These are phyloP conservation scores for Chiua virens DNA, from an alignment of 768 basidiomycete species.

Conservation along the genomic window DNA sequence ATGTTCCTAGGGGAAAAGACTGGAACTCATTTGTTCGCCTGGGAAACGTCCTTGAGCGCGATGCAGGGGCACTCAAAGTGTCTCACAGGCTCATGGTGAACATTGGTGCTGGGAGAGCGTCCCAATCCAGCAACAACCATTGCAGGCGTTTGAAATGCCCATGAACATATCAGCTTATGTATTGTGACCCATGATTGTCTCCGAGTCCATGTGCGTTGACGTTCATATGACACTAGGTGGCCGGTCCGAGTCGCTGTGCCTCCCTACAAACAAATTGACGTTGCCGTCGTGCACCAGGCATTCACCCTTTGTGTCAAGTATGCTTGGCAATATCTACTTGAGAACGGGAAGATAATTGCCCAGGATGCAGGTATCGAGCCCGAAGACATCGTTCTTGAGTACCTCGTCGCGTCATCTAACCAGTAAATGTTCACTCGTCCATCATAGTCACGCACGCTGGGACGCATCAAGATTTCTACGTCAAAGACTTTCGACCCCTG, in stretches of 20 bases:
- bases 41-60: conserved; percentile 39
- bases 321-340: conserved; percentile 39
- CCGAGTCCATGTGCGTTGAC: neutral
- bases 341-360: conserved; percentile 33
- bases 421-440: neutral
- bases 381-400: conserved; percentile 41
- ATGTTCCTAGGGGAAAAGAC: conserved; percentile 35
- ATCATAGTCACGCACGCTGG: conserved; percentile 42
- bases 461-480: conserved; percentile 40
- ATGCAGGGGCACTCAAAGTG: conserved; percentile 20
- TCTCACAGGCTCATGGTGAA: conserved; percentile 26
- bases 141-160: conserved; percentile 38
- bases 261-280: conserved; percentile 36
- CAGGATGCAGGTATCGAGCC: conserved; percentile 34
- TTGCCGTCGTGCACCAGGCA: conserved; percentile 37
- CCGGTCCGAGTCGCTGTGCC: conserved; percentile 37
- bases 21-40: conserved; percentile 41
- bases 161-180: conserved; percentile 33
- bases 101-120: conserved; percentile 42
- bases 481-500: conserved; percentile 33
- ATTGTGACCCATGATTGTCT: neutral
- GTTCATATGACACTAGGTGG: conserved; percentile 36
- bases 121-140: conserved; percentile 25
- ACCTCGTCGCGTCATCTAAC: neutral
- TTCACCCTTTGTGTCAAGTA: conserved; percentile 17